Conservation (phyloP, 352 stramenopile species). For the Thalassiosira sp. region DNA sequence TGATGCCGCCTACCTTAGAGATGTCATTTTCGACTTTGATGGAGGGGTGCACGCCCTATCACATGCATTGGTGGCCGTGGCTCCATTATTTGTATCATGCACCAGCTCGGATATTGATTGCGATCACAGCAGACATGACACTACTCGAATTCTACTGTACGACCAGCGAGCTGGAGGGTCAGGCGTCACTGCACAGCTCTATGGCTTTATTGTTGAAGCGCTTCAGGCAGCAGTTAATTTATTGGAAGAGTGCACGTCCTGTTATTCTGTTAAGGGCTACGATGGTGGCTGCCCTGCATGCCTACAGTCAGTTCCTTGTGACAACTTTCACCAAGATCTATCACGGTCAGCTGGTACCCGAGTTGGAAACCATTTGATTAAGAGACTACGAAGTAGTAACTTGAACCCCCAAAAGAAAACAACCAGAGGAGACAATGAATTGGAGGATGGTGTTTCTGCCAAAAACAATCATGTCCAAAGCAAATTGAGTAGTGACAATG, state of each 20-base stretch:
- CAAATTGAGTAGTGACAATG: constrained; percentile 2
- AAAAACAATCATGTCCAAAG: constrained; percentile 2
- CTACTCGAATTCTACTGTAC: constrained; percentile 73
- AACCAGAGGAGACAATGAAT: not conserved
- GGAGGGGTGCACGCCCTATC: constrained; percentile 86
- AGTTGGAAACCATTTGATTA: constrained; percentile 62
- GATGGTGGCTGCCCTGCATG: constrained; percentile 77
- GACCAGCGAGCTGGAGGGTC: constrained; percentile 75
- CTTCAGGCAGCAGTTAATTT: constrained; percentile 70
- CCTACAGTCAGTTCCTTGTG: constrained; percentile 69
- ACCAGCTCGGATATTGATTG: constrained; percentile 70
- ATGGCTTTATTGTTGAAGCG: constrained; percentile 40
- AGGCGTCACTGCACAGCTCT: constrained; percentile 64
- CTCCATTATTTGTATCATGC: constrained; percentile 92
- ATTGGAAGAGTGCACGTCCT: constrained; percentile 67
- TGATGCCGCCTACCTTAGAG: constrained; percentile 55
- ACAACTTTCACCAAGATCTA: constrained; percentile 80
- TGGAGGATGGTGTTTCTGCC: not conserved
- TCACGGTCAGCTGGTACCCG: constrained; percentile 56
- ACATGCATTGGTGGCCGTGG: constrained; percentile 90
- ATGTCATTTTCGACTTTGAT: constrained; percentile 64
- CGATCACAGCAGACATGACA: constrained; percentile 65
- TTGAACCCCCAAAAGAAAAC: constrained; percentile 3
- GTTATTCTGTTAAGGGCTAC: constrained; percentile 46
- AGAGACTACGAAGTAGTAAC: constrained; percentile 36